Evolutionary conservation across 1,284 basidiomycete species (phyloP).

Genomic region (Amylostereum areolatum): DNA sequence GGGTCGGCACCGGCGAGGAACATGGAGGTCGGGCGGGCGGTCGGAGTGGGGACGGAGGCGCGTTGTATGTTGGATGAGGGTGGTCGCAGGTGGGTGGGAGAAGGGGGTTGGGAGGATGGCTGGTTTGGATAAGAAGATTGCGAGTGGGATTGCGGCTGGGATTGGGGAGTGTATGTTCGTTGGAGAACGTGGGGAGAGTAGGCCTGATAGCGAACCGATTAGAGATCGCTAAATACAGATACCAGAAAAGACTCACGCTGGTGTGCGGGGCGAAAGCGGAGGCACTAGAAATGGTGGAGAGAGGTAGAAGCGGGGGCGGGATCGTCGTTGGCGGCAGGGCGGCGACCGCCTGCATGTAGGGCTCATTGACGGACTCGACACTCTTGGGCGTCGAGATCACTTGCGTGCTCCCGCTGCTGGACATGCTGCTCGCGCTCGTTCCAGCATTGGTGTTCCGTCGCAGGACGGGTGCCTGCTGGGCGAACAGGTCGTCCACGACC

Average conservation of each 20-base stretch:
- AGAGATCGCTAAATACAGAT: conserved; percentile 6
- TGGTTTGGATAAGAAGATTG: background rate
- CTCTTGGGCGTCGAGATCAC: conserved; percentile 3
- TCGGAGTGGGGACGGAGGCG: conserved; percentile 24
- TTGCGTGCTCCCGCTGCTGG: conserved; percentile 8
- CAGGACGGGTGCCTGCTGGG: conserved; percentile 54
- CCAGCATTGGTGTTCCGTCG: conserved; percentile 3
- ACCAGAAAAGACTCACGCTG: background rate
- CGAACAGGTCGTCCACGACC: conserved; percentile 73
- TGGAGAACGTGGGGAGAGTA: too few species aligned
- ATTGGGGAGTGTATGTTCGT: too few species aligned
- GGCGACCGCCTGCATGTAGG: background rate
- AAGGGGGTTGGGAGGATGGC: too few species aligned
- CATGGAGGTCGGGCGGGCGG: conserved; percentile 39
- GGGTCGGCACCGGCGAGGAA: conserved; percentile 61
- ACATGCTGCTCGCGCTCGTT: conserved; percentile 34
- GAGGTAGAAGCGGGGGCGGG: conserved; percentile 30
- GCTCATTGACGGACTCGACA: background rate
- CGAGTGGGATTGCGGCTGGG: background rate
- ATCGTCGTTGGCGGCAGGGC: conserved; percentile 11
- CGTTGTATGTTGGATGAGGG: conserved; percentile 12
- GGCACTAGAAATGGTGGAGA: conserved; percentile 29
- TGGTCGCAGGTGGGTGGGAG: conserved; percentile 11
- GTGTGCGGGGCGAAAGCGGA: background rate
- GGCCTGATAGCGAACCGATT: background rate